These are phyloP conservation scores for Pleurotus tuber-regium DNA, from an alignment of 768 basidiomycete genomes.

Conservation along the genomic window DNA sequence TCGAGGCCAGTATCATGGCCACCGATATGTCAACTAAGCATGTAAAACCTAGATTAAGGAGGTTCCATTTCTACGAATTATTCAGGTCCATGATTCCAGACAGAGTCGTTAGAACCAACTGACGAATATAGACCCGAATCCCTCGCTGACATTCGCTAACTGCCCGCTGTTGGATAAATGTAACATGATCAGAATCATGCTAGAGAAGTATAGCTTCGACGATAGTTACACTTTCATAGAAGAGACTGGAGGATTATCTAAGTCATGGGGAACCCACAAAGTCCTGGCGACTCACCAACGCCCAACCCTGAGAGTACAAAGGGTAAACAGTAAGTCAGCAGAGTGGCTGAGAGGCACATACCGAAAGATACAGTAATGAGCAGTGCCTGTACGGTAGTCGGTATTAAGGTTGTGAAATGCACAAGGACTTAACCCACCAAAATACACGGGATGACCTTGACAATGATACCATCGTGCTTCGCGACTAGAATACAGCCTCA, in stretches of 20 bases:
- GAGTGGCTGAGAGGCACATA: neutral
- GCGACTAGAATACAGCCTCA: neutral
- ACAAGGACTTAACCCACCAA: neutral
- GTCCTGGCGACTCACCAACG: no score
- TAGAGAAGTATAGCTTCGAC: no score
- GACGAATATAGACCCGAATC: neutral
- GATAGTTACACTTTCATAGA: no score
- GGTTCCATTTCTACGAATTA: neutral
- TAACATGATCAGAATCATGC: no score
- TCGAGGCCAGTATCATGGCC: neutral
- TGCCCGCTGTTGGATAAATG: neutral
- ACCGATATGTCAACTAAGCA: slow-evolving; percentile 1
- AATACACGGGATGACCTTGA: neutral
- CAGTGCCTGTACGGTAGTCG: neutral
- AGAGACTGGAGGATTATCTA: no score
- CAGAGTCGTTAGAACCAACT: neutral
- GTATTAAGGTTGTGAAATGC: neutral
- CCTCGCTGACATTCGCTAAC: neutral
- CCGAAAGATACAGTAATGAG: neutral
- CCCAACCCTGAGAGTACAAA: no score
- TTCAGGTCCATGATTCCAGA: neutral
- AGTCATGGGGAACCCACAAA: no score
- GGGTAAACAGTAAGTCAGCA: no score
- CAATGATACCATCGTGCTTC: neutral
- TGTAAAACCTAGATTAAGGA: neutral